Evolutionary conservation across 2,329 filamentous ascomycete genomes (phyloP), one percentile per base, ranked within the genome.

Genomic region (Chaetomium globosum): DNA sequence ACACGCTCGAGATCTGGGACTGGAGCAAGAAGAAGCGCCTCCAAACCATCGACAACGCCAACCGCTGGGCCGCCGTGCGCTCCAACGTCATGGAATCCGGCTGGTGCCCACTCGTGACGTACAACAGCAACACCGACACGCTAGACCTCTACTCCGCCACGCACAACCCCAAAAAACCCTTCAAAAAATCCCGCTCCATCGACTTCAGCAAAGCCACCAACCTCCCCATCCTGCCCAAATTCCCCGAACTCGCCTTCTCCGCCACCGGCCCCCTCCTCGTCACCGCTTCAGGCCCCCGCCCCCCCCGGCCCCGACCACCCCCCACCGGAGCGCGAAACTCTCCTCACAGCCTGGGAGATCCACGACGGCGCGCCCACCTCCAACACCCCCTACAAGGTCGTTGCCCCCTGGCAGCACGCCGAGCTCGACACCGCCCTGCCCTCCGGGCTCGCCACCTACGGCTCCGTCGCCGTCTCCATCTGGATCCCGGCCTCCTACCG

Each of bases 361-460:
- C 68, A 72, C 43, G 70, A 74, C 60, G 66, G 68, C 12, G 71
- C 69, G 4, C 65, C 51, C 6, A 9, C 65, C n/a, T 63, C 64
- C 28, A 71, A 71, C 51, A 73, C 72, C 26, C 78, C 78, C 0
- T 77, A 78, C 70, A 73, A 76, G 23, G 71, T 77, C 8, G 74
- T 77, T 7, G 67, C 74, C 5, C 77, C 78, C 1, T 76, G 74
- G 76, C 74, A 77, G 58, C 77, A 79, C 66, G 64, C 71, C 1
- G 77, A 79, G 66, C 72, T 80, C 16, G 77, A 78, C 36, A 79
- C 77, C 4, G 78, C 78, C 3, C 72, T 80, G 1, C 77, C 78
- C 1, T 74, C 71, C 12, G 74, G 75, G 21, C 72, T 80, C 1
- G 72, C 72, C 2, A 76, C 77, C 0, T 78, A 79, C 64, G 78